Percentiles rank a stretch among this genome's conserved stretches.
These are phyloP conservation scores for Lentinula novae-zelandiae DNA, from an alignment of 1,284 basidiomycete species.

Conservation along the genomic window DNA sequence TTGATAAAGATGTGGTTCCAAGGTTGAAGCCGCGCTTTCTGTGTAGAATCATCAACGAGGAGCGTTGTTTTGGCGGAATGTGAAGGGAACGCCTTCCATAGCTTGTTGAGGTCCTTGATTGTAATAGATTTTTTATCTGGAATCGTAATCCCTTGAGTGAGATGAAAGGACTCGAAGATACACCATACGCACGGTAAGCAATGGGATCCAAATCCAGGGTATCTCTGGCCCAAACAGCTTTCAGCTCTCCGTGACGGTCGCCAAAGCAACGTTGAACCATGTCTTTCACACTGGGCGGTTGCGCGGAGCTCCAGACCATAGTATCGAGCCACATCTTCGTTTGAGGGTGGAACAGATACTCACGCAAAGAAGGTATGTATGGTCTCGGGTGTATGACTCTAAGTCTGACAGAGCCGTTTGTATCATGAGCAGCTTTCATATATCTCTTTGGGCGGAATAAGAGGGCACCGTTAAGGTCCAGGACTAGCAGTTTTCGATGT, in stretches of 20 bases:
- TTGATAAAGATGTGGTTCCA: constrained; percentile 75
- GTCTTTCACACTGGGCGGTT: constrained; percentile 72
- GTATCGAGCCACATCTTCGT: constrained; percentile 67
- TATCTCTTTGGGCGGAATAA: constrained; percentile 53
- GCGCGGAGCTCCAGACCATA: constrained; percentile 87
- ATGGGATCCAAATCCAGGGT: constrained; percentile 58
- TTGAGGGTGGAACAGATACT: constrained; percentile 57
- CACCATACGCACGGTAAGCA: constrained; percentile 56
- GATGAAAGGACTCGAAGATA: background rate
- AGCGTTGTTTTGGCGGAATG: constrained; percentile 71
- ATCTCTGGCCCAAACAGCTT: constrained; percentile 77
- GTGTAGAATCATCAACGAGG: constrained; percentile 77
- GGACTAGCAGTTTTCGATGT: constrained; percentile 66
- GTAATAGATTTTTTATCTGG: constrained; percentile 65
- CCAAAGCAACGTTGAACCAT: constrained; percentile 65
- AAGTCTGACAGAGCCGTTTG: background rate
- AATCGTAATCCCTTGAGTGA: background rate
- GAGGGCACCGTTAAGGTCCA: constrained; percentile 83
- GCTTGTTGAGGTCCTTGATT: constrained; percentile 72
- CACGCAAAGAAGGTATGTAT: constrained; percentile 61
- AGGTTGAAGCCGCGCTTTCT: constrained; percentile 77
- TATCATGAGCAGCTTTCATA: constrained; percentile 13
- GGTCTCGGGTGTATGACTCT: constrained; percentile 57
- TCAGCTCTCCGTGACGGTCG: constrained; percentile 37
- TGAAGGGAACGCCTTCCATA: constrained; percentile 54